A percentile compares a stretch with the other conserved stretches of the same genome.
Conservation (phyloP, 352 stramenopile genomes). For the Globisporangium middletonii region DNA sequence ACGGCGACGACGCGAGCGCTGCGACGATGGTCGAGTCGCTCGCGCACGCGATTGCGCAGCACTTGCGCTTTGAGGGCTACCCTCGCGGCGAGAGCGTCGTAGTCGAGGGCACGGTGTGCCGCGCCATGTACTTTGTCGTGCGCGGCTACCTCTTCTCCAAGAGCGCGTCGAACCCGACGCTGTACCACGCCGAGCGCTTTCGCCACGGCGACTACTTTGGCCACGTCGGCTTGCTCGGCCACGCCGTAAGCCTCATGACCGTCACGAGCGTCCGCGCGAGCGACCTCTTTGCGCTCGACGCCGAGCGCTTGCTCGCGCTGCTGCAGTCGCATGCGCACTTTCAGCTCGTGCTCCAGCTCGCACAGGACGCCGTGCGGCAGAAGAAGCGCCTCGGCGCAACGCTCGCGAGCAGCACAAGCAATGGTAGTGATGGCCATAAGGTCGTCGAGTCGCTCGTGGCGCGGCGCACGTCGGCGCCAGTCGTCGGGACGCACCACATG, state of each 20-base stretch:
- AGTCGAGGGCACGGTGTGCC: slow-evolving; percentile 54
- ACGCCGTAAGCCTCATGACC: slow-evolving; percentile 47
- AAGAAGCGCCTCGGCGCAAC: slow-evolving; percentile 21
- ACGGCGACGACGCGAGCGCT: slow-evolving; percentile 4
- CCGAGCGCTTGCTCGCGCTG: slow-evolving; percentile 36
- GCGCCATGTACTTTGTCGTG: slow-evolving; percentile 68
- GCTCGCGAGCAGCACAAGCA: slow-evolving; percentile 7
- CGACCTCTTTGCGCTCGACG: slow-evolving; percentile 53
- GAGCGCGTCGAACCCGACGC: slow-evolving; percentile 33
- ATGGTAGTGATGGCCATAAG: neutral
- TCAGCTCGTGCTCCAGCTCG: slow-evolving; percentile 32
- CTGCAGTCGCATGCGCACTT: slow-evolving; percentile 38
- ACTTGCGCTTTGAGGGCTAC: slow-evolving; percentile 59
- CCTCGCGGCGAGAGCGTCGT: slow-evolving; percentile 48
- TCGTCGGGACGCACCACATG: neutral
- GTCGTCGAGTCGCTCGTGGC: neutral
- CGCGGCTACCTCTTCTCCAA: slow-evolving; percentile 46
- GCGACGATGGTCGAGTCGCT: slow-evolving; percentile 10
- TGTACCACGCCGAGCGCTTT: slow-evolving; percentile 45
- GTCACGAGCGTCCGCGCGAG: slow-evolving; percentile 49
- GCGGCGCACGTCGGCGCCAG: slow-evolving; percentile 3
- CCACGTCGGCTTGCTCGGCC: slow-evolving; percentile 40
- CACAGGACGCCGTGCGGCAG: slow-evolving; percentile 26
- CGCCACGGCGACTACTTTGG: slow-evolving; percentile 52
- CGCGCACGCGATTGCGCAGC: slow-evolving; percentile 33